These are phyloP conservation scores for Anthostomella pinea DNA, from an alignment of 2,329 filamentous ascomycete species.

Conservation along the genomic window DNA sequence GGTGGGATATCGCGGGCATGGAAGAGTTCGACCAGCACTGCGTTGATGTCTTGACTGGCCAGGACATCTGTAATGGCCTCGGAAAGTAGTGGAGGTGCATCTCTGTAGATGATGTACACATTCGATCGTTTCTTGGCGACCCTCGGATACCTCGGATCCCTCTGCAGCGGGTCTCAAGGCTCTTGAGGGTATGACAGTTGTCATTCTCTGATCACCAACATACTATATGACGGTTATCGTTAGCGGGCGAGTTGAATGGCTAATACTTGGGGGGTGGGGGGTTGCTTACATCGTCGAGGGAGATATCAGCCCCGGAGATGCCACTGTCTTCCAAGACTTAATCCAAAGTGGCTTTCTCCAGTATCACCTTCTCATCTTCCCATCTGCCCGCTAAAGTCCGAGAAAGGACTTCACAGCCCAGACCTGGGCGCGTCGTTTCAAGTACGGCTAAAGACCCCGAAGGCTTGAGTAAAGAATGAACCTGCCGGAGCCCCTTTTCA, in stretches of 20 bases:
- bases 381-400: neutral
- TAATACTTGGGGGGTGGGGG: too few species aligned
- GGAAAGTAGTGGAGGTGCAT: constrained; percentile 4
- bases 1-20: constrained; percentile 1
- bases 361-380: neutral
- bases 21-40: too few species aligned
- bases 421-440: neutral
- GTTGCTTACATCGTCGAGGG: constrained; percentile 5
- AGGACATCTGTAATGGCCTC: neutral
- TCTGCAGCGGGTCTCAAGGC: too few species aligned
- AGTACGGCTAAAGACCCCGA: neutral
- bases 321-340: constrained; percentile 1
- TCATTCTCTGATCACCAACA: too few species aligned
- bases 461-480: constrained; percentile 1
- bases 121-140: neutral
- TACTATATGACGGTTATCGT: too few species aligned
- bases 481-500: neutral
- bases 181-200: constrained; percentile 4
- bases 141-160: too few species aligned
- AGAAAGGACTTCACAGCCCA: neutral
- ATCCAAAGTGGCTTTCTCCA: neutral
- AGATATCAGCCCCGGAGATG: constrained; percentile 1
- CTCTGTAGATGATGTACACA: constrained; percentile 1
- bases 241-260: too few species aligned
- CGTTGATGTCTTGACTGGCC: neutral